Conservation (phyloP, 2,329 filamentous ascomycete genomes). For the Diplodia corticola region DNA sequence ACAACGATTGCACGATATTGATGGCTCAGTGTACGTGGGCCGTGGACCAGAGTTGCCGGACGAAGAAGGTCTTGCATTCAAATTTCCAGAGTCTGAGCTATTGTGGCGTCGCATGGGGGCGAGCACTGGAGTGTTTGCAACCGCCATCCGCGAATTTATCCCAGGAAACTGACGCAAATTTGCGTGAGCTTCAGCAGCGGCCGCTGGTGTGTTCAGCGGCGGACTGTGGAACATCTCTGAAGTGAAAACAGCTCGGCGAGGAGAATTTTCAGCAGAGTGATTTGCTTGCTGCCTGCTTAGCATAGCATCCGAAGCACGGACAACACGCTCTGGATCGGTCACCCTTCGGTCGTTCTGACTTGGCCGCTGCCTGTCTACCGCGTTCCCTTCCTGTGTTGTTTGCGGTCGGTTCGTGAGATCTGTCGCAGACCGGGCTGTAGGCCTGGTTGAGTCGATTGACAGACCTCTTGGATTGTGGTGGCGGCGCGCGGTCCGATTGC, state of each 20-base stretch:
- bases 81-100: slow-evolving; percentile 6
- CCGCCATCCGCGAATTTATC: background rate
- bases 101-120: slow-evolving; percentile 25
- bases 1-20: slow-evolving; percentile 72
- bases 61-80: slow-evolving; percentile 14
- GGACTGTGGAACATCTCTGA: slow-evolving; percentile 13
- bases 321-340: slow-evolving; percentile 39
- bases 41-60: slow-evolving; percentile 33
- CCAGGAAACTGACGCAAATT: slow-evolving; percentile 11
- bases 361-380: slow-evolving; percentile 33
- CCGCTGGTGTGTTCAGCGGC: slow-evolving; percentile 3
- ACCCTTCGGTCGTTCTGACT: slow-evolving; percentile 48
- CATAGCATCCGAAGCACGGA: slow-evolving; percentile 2
- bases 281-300: slow-evolving; percentile 8
- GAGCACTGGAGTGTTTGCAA: slow-evolving; percentile 33
- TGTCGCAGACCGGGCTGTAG: slow-evolving; percentile 63
- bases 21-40: slow-evolving; percentile 66
- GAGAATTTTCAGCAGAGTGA: slow-evolving; percentile 34
- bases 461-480: slow-evolving; percentile 34
- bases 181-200: slow-evolving; percentile 3
- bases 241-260: slow-evolving; percentile 31
- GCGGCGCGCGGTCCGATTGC: slow-evolving; percentile 40
- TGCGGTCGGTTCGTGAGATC: slow-evolving; percentile 54
- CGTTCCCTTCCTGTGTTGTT: slow-evolving; percentile 28
- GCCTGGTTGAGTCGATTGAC: slow-evolving; percentile 34